These are phyloP conservation scores for Tulasnella sp. DNA, from an alignment of 768 basidiomycete species.

Conservation along the genomic window DNA sequence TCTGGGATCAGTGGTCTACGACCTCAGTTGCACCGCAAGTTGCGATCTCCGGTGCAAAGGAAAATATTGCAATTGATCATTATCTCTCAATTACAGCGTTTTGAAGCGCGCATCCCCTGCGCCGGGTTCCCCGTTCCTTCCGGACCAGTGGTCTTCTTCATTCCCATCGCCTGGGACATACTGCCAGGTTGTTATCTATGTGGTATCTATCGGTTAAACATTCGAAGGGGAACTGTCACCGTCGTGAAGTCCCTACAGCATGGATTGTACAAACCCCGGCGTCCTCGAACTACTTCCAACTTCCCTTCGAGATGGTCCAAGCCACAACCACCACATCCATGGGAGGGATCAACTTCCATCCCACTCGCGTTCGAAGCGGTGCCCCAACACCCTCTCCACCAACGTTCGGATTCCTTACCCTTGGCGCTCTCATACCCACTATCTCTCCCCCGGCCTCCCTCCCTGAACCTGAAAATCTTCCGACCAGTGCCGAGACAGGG, in stretches of 20 bases:
- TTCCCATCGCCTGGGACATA: constrained; percentile 3
- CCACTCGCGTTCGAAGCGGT: background rate
- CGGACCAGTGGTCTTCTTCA: background rate
- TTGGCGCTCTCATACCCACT: constrained; percentile 6
- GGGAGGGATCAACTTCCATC: background rate
- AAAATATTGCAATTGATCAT: background rate
- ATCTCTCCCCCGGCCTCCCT: background rate
- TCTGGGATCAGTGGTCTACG: background rate
- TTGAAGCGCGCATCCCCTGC: background rate
- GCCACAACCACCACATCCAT: constrained; percentile 1
- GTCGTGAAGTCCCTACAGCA: background rate
- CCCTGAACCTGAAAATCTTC: constrained; percentile 2
- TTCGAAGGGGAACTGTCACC: background rate
- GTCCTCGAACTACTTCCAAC: background rate
- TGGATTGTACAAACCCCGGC: background rate
- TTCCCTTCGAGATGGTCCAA: background rate
- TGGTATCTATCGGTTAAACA: constrained; percentile 4
- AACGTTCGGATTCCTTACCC: background rate
- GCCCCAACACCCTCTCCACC: background rate
- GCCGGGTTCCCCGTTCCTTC: background rate
- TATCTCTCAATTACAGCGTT: background rate
- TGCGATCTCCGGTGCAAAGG: background rate
- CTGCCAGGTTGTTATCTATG: background rate
- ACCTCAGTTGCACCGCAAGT: background rate
- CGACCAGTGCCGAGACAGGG: background rate